Conservation (phyloP, 768 basidiomycete genomes). For the Pleurotus citrinopileatus region DNA sequence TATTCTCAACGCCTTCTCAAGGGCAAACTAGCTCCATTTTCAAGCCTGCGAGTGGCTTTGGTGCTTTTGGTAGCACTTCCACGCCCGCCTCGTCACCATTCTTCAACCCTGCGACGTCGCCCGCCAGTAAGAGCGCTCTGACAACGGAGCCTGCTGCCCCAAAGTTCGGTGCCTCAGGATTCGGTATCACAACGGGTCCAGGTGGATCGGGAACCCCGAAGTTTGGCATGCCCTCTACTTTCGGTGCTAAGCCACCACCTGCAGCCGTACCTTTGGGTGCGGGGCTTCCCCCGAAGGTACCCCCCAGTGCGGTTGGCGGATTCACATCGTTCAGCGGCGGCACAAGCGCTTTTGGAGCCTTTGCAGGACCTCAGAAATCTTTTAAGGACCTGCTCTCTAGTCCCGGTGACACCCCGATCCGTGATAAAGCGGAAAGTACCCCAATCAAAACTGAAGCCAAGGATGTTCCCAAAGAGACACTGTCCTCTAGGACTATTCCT, state of each 20-base stretch:
- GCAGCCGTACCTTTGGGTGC: too few relatives aligned
- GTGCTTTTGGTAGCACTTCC: slow-evolving; percentile 42
- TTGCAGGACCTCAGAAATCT: slow-evolving; percentile 39
- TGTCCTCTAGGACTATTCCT: too few relatives aligned
- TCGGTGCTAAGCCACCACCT: slow-evolving; percentile 21
- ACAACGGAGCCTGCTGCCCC: slow-evolving; percentile 13
- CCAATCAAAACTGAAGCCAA: neutral
- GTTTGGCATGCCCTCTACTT: slow-evolving; percentile 37
- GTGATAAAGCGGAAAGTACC: slow-evolving; percentile 14
- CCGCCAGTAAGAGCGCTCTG: slow-evolving; percentile 36
- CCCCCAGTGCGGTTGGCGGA: slow-evolving; percentile 14
- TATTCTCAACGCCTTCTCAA: neutral
- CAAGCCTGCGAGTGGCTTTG: slow-evolving; percentile 40
- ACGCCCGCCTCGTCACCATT: slow-evolving; percentile 50
- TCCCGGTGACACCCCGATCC: slow-evolving; percentile 24
- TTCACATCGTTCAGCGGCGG: slow-evolving; percentile 7
- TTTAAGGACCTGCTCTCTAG: slow-evolving; percentile 62
- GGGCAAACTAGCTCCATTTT: slow-evolving; percentile 21
- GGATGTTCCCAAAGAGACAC: too few relatives aligned
- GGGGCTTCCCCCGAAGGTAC: too few relatives aligned
- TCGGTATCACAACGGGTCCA: slow-evolving; percentile 34
- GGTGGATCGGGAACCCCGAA: slow-evolving; percentile 22
- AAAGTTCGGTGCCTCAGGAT: slow-evolving; percentile 25
- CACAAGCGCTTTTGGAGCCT: slow-evolving; percentile 9
- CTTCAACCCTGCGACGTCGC: slow-evolving; percentile 37